Evolutionary conservation across 805 yeast species (phyloP).

Genomic region (Maudiozyma barnettii): DNA sequence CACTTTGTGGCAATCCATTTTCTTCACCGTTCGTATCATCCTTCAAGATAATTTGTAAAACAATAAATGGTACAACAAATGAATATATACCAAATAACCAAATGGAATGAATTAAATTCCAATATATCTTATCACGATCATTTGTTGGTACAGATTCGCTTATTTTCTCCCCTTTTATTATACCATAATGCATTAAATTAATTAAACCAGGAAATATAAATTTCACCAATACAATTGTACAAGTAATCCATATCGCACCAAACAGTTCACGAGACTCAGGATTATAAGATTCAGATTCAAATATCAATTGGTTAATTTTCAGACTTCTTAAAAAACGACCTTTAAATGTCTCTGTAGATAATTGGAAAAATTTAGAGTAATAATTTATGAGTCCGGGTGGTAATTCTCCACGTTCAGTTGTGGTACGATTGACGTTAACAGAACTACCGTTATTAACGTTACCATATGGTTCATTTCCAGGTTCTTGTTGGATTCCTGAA

Average conservation of each 20-base stretch:
- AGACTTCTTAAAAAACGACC: slow-evolving; percentile 8
- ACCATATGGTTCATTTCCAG: not conserved
- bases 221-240: slow-evolving; percentile 63
- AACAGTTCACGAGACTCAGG: slow-evolving; percentile 52
- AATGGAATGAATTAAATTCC: slow-evolving; percentile 56
- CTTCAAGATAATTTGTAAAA: slow-evolving; percentile 41
- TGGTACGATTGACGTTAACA: slow-evolving; percentile 1
- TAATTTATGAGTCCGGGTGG: slow-evolving; percentile 21
- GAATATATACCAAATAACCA: slow-evolving; percentile 71
- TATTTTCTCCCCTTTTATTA: slow-evolving; percentile 30
- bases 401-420: slow-evolving; percentile 2
- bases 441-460: slow-evolving; percentile 8
- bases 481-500: not conserved
- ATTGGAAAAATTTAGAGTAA: slow-evolving; percentile 19
- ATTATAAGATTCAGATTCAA: slow-evolving; percentile 21
- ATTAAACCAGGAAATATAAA: slow-evolving; percentile 60
- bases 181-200: slow-evolving; percentile 48
- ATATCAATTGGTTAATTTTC: slow-evolving; percentile 12
- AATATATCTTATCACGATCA: slow-evolving; percentile 51
- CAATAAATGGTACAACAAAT: slow-evolving; percentile 46
- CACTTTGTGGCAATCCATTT: slow-evolving; percentile 4
- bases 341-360: slow-evolving; percentile 11
- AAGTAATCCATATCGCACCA: slow-evolving; percentile 87
- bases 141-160: slow-evolving; percentile 26
- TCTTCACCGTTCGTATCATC: slow-evolving; percentile 23